Conservation (phyloP, 495 filamentous ascomycete species). For the Neurospora tetraspora region DNA sequence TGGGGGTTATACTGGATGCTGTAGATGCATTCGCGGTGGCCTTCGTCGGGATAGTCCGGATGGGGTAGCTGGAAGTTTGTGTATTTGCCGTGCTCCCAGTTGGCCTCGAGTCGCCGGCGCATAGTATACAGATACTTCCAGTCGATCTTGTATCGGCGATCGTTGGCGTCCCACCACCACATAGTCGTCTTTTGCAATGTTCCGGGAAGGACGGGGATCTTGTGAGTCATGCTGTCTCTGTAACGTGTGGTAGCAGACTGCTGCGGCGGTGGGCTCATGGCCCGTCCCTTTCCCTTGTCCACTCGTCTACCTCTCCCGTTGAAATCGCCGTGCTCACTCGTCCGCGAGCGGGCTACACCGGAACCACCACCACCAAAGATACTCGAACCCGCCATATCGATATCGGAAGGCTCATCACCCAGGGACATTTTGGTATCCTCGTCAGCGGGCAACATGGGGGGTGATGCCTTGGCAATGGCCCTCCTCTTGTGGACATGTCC, state of each 20-base stretch:
- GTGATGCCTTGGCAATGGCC: constrained; percentile 25
- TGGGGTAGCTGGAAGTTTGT: constrained; percentile 86
- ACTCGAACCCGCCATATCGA: constrained; percentile 20
- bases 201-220: constrained; percentile 1
- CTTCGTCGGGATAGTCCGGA: constrained; percentile 67
- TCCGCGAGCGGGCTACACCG: neutral
- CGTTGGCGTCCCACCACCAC: constrained; percentile 32
- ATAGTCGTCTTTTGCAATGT: constrained; percentile 26
- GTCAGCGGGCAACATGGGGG: constrained; percentile 14
- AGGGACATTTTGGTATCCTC: constrained; percentile 40
- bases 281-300: constrained; percentile 28
- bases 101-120: constrained; percentile 72
- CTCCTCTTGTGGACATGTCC: constrained; percentile 36
- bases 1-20: constrained; percentile 78
- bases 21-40: constrained; percentile 89
- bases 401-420: constrained; percentile 23
- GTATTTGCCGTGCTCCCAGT: constrained; percentile 77
- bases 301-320: constrained; percentile 2
- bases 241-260: neutral
- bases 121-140: constrained; percentile 89
- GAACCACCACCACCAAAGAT: constrained; percentile 22
- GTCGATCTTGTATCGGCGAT: constrained; percentile 49
- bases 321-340: neutral
- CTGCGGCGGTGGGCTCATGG: neutral
- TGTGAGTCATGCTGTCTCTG: neutral